Evolutionary conservation across 2,329 filamentous ascomycete genomes (phyloP).

Genomic region (Trematosphaeria pertusa): DNA sequence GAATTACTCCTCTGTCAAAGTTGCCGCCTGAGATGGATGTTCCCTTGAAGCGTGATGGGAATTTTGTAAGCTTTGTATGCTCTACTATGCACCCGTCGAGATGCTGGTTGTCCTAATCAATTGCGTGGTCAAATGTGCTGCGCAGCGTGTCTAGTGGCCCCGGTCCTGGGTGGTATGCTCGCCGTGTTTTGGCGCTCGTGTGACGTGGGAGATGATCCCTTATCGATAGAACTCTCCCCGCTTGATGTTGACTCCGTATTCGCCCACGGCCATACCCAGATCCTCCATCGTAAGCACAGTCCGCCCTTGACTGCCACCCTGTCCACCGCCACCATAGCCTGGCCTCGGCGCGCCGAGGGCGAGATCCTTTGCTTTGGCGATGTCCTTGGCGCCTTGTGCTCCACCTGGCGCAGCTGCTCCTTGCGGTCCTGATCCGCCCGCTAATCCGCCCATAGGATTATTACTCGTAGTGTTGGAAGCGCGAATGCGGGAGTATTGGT

Average conservation of each 20-base stretch:
- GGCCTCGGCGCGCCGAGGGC: conserved; percentile 58
- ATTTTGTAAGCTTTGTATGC: too few relatives aligned
- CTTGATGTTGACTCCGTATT: conserved; percentile 98
- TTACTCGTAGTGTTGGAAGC: conserved; percentile 90
- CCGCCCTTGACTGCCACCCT: conserved; percentile 85
- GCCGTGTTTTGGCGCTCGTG: too few relatives aligned
- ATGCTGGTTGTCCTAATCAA: too few relatives aligned
- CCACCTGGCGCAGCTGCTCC: conserved; percentile 62
- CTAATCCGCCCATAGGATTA: conserved; percentile 88
- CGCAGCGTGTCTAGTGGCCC: too few relatives aligned
- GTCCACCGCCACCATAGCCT: conserved; percentile 78
- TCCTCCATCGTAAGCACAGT: conserved; percentile 99
- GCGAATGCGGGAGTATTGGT: conserved; percentile 95
- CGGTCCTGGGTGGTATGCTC: too few relatives aligned
- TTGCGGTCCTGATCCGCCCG: conserved; percentile 67
- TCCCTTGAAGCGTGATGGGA: too few relatives aligned
- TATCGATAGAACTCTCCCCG: conserved; percentile 94
- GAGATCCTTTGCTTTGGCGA: conserved; percentile 53
- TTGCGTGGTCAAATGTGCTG: too few relatives aligned
- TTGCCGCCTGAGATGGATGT: too few relatives aligned
- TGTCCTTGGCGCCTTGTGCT: conserved; percentile 59
- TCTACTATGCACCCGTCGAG: too few relatives aligned
- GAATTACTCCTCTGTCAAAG: too few relatives aligned
- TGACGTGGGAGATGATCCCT: too few relatives aligned
- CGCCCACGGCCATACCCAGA: conserved; percentile 94